Base-by-base conservation (phyloP, 768 basidiomycete species). In the Tephrocybe rancida region DNA sequence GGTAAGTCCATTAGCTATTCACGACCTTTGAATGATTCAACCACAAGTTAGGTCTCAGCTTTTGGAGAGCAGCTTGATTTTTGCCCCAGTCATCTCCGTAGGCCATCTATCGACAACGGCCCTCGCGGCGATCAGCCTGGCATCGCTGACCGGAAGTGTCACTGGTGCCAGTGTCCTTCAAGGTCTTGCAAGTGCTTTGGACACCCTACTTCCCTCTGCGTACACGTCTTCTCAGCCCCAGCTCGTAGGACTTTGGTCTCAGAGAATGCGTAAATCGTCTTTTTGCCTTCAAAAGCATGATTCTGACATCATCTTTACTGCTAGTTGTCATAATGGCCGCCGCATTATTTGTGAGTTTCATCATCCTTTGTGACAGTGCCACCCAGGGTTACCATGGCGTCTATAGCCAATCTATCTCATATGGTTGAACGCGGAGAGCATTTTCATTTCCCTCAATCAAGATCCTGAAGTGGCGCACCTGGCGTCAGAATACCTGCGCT, bases 181-280 rank as follows among this genome's bases (percentile, higher is more conserved):
- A 59, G 92, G 92, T 11, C 82, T 95, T 44, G 75, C 83, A 16
- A 90, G 88, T 45, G 85, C 91, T 1, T 82, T 98, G 16, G 96
- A 98, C 69, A 95, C 95, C 0, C 79, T 98, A 60, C 83, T 97
- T 10, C 95, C 96, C 0, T 85, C 92, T 24, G 95, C 95, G 18
- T 98, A 90, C 92, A 95, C 96, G 0, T 93, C 92, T 1, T 63
- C 84, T 1, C 84, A 87, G 26, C 95, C 94, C 0, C 73, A 87
- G 18, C 77, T 92, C 16, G 90, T 97, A 7, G 94, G 95, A 3
- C 77, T 95, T 7, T 95, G 94, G 94, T 70, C 88, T 5, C 92
- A 94, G 67, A 76, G 94, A 56, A 93, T 92, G 89, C 74, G 87
- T 87, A 55, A 45, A 45, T 27, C 21, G 43, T 37, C 13, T 32